Percentiles rank a stretch among this genome's conserved stretches.
Evolutionary conservation across 2,329 filamentous ascomycete genomes (phyloP).

Genomic region (Mollisiaceae sp.): DNA sequence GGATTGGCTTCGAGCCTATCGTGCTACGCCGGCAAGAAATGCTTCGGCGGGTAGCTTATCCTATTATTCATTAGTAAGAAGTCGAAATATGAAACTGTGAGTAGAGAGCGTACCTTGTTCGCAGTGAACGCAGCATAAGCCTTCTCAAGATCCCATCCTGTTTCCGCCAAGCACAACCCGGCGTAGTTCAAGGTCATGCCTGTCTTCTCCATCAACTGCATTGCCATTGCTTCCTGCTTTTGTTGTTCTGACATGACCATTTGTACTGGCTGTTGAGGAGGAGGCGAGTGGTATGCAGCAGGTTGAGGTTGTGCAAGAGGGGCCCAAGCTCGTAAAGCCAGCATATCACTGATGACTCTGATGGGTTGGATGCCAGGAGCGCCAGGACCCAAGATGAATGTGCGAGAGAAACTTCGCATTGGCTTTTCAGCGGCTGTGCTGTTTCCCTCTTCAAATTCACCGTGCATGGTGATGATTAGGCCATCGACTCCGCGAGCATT

Average conservation of each 20-base stretch:
- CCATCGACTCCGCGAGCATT: constrained; percentile 73
- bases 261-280: constrained; percentile 38
- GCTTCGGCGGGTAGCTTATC: constrained; percentile 55
- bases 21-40: constrained; percentile 43
- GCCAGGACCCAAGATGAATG: constrained; percentile 79
- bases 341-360: constrained; percentile 79
- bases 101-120: constrained; percentile 63
- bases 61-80: constrained; percentile 39
- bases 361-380: constrained; percentile 61
- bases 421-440: constrained; percentile 58
- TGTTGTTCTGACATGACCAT: constrained; percentile 5
- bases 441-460: constrained; percentile 81
- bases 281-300: constrained; percentile 32
- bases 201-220: constrained; percentile 77
- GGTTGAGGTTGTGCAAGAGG: constrained; percentile 42
- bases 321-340: constrained; percentile 72
- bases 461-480: constrained; percentile 78
- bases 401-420: constrained; percentile 81
- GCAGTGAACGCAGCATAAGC: constrained; percentile 78
- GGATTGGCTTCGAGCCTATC: background rate
- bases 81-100: background rate
- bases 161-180: constrained; percentile 78
- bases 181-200: constrained; percentile 82
- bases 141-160: constrained; percentile 78
- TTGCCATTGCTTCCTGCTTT: constrained; percentile 69